These are phyloP conservation scores for Arthrobotrys entomopaga DNA, from an alignment of 2,329 filamentous ascomycete species.

Conservation along the genomic window DNA sequence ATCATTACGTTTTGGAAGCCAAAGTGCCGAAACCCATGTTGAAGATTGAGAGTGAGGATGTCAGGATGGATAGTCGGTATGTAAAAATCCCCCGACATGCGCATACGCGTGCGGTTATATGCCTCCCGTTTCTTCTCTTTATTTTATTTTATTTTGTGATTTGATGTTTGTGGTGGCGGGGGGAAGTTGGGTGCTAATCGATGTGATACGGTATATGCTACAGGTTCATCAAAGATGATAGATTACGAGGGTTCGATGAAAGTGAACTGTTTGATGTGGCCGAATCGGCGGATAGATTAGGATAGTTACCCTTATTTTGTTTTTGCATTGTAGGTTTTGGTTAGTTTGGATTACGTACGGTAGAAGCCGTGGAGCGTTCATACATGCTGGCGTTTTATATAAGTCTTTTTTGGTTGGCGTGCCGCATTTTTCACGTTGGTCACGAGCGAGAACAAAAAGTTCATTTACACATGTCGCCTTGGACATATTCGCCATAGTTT, in stretches of 20 bases:
- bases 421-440: conserved; percentile 6
- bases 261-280: conserved; percentile 54
- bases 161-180: no score
- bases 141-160: neutral
- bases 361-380: conserved; percentile 36
- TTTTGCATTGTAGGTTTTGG: conserved; percentile 10
- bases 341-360: neutral
- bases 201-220: neutral
- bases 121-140: neutral
- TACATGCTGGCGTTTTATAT: conserved; percentile 32
- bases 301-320: neutral
- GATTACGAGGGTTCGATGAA: conserved; percentile 71
- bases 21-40: conserved; percentile 82
- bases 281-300: conserved; percentile 56
- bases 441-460: conserved; percentile 8
- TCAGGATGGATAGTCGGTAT: conserved; percentile 78
- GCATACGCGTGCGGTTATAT: no score
- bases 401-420: neutral
- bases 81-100: conserved; percentile 30
- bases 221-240: conserved; percentile 90
- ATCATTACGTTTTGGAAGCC: conserved; percentile 95
- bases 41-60: conserved; percentile 90
- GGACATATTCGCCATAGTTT: neutral
- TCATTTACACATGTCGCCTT: neutral
- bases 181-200: conserved; percentile 1